These are phyloP conservation scores for Stephania yunnanensis DNA, from an alignment of 164 flowering plant genomes.

Conservation along the genomic window DNA sequence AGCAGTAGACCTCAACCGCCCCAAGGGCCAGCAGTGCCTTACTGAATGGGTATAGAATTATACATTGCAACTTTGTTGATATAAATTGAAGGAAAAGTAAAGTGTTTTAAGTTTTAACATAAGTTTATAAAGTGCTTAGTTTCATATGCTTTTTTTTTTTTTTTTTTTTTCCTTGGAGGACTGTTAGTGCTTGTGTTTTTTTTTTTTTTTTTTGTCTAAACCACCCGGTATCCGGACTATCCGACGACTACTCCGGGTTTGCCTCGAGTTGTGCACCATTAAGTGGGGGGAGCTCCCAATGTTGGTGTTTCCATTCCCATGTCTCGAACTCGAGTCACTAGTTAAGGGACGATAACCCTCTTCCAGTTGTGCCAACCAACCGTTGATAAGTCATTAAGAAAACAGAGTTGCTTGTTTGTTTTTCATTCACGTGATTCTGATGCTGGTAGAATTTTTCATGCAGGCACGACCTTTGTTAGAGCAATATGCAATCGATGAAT, in stretches of 20 bases:
- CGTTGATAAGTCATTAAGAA: no score
- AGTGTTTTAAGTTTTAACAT: neutral
- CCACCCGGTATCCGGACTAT: no score
- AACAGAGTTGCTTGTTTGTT: neutral
- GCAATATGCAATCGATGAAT: slow-evolving; percentile 46
- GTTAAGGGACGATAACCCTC: no score
- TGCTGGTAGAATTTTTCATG: slow-evolving; percentile 9
- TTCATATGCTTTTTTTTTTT: neutral
- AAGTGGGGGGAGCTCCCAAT: no score
- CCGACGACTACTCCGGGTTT: no score
- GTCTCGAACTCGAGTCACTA: no score
- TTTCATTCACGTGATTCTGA: neutral
- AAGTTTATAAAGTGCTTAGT: neutral
- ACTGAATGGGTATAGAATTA: slow-evolving; percentile 72
- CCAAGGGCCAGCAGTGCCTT: slow-evolving; percentile 92
- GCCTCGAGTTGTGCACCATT: no score
- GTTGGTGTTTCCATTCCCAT: no score
- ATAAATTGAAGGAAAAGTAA: neutral
- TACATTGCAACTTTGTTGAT: neutral
- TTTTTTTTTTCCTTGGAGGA: neutral
- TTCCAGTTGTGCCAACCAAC: no score
- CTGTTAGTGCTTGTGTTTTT: neutral
- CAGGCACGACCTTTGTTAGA: slow-evolving; percentile 88
- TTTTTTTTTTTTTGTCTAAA: neutral
- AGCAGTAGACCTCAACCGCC: slow-evolving; percentile 78